These are phyloP conservation scores for Hortiboletus flavorubellus DNA, from an alignment of 768 basidiomycete genomes.

Conservation along the genomic window DNA sequence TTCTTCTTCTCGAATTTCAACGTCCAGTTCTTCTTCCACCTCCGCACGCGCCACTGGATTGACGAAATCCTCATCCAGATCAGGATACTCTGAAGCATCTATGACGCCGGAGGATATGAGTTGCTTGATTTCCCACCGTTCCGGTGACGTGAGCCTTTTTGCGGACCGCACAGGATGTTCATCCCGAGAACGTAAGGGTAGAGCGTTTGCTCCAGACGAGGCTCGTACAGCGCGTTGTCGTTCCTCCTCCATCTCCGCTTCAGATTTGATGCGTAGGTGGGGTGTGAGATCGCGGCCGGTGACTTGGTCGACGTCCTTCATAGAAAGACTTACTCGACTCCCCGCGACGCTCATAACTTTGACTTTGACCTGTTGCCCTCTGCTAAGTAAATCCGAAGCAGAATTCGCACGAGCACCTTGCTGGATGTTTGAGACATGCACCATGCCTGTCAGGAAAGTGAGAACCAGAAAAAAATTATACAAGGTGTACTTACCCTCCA, in stretches of 20 bases:
- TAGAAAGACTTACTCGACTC: constrained; percentile 78
- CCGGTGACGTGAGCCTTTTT: constrained; percentile 90
- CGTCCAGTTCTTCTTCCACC: constrained; percentile 94
- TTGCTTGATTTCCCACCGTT: constrained; percentile 99
- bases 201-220: constrained; percentile 81
- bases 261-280: constrained; percentile 90
- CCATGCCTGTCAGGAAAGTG: constrained; percentile 68
- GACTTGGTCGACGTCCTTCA: constrained; percentile 96
- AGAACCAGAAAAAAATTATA: not conserved
- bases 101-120: constrained; percentile 94
- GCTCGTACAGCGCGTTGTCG: constrained; percentile 56
- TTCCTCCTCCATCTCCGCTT: constrained; percentile 90
- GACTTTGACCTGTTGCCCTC: constrained; percentile 86
- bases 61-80: constrained; percentile 81
- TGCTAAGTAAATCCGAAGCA: constrained; percentile 79
- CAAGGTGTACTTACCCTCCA: constrained; percentile 68
- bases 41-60: constrained; percentile 78
- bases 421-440: constrained; percentile 93
- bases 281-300: constrained; percentile 92
- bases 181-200: constrained; percentile 65
- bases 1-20: constrained; percentile 96
- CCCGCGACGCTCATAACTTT: constrained; percentile 95
- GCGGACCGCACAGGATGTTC: constrained; percentile 63
- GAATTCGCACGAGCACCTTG: constrained; percentile 81
- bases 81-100: constrained; percentile 90